A percentile compares a stretch with the other conserved stretches of the same genome.
Conservation (phyloP, 2,329 filamentous ascomycete species). For the Exophiala lecanii-corni region DNA sequence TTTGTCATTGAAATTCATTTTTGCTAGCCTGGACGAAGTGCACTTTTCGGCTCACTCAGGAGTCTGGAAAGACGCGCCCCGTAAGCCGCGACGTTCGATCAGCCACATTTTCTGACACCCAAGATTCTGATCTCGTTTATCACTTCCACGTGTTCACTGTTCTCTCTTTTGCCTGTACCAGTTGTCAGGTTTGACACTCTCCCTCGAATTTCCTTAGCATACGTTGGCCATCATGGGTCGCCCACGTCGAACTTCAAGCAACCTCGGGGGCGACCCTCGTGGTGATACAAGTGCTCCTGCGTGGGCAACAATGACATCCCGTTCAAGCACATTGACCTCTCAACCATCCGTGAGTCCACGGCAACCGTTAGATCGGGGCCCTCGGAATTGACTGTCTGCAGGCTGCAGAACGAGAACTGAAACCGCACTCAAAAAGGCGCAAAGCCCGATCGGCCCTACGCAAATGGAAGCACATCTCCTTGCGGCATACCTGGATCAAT, state of each 20-base stretch:
- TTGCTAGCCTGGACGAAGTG: no score
- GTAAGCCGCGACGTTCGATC: no score
- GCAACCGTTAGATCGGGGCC: background rate
- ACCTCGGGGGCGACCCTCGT: slow-evolving; percentile 43
- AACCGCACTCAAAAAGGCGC: slow-evolving; percentile 41
- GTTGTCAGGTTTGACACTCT: no score
- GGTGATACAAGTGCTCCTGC: slow-evolving; percentile 45
- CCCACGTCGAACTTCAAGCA: slow-evolving; percentile 40
- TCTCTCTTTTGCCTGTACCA: no score
- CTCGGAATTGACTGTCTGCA: slow-evolving; percentile 9
- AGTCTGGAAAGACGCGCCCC: no score
- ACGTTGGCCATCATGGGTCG: slow-evolving; percentile 26
- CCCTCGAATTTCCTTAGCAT: no score
- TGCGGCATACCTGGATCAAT: slow-evolving; percentile 51
- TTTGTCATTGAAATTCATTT: no score
- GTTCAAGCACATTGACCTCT: slow-evolving; percentile 29
- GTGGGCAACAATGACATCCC: slow-evolving; percentile 42
- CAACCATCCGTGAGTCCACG: slow-evolving; percentile 16
- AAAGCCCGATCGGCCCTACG: slow-evolving; percentile 40
- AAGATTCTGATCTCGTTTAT: no score
- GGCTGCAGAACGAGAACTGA: slow-evolving; percentile 16
- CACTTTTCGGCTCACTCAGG: no score
- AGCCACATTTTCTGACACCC: no score
- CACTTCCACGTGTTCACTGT: no score
- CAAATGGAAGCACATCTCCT: slow-evolving; percentile 36